These are phyloP conservation scores for Saraca asoca DNA, from an alignment of 331 rosid species.

Conservation along the genomic window DNA sequence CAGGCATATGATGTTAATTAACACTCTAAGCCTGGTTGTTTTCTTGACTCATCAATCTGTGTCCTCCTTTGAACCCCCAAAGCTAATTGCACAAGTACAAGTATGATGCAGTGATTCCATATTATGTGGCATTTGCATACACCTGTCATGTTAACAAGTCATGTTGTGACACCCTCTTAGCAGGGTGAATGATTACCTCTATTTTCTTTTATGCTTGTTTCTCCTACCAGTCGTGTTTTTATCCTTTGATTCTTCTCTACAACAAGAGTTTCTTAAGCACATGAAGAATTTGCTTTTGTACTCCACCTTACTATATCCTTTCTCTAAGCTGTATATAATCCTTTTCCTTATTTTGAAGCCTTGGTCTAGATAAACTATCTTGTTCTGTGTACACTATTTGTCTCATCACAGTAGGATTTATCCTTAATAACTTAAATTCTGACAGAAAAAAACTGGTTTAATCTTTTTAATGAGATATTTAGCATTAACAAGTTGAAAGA, in stretches of 20 bases:
- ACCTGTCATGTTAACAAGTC: not conserved
- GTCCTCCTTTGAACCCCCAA: not conserved
- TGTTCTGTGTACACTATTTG: too few species aligned
- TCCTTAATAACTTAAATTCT: not conserved
- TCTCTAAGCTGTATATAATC: not conserved
- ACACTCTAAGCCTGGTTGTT: too few species aligned
- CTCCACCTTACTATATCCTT: too few species aligned
- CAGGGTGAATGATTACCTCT: not conserved
- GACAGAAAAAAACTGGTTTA: not conserved
- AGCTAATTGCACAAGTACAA: not conserved
- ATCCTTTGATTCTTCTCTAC: not conserved
- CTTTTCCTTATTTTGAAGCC: too few species aligned
- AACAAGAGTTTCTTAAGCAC: not conserved
- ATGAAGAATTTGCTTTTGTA: too few species aligned
- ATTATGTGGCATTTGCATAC: not conserved
- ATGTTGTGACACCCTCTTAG: not conserved
- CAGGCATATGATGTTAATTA: too few species aligned
- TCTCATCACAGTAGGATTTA: too few species aligned
- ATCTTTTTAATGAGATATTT: slow-evolving; percentile 15
- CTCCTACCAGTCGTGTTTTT: not conserved
- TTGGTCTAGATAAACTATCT: too few species aligned
- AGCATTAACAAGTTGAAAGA: not conserved
- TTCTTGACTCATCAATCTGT: not conserved
- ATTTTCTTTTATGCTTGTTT: too few species aligned
- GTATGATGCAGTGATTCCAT: not conserved